phyloP scores from a whole-genome alignment of 345 rosid genomes.

The Euphorbia pulcherrima region DNA sequence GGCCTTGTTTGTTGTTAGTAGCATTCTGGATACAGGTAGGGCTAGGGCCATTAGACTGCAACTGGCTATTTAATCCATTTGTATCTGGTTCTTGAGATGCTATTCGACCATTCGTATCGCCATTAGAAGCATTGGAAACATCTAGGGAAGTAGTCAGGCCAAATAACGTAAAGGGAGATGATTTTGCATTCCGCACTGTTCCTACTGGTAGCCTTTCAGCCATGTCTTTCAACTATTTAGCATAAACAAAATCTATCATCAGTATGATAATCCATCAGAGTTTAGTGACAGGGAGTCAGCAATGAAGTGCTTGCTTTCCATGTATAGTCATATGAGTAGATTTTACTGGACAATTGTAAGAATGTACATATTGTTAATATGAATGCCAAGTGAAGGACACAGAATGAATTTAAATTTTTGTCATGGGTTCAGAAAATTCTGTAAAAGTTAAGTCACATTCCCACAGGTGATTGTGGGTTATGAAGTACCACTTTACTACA shows the following conservation, averaged over 20 bases:
- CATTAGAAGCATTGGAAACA: conserved; percentile 15
- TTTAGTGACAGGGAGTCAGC: background rate
- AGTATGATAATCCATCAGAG: conserved; percentile 14
- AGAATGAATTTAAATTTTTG: background rate
- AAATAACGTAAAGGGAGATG: conserved; percentile 45
- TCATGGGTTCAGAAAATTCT: background rate
- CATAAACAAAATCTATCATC: conserved; percentile 17
- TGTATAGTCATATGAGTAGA: background rate
- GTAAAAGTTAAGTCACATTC: conserved; percentile 1
- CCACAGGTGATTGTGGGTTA: background rate
- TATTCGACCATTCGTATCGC: conserved; percentile 23
- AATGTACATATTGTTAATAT: background rate
- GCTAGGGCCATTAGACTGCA: conserved; percentile 50
- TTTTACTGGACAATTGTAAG: background rate
- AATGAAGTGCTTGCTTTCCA: background rate
- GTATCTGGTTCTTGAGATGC: conserved; percentile 21
- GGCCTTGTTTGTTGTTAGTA: conserved; percentile 48
- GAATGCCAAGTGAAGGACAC: background rate
- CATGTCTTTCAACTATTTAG: conserved; percentile 69
- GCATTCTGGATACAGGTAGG: conserved; percentile 41
- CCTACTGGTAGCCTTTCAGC: conserved; percentile 66
- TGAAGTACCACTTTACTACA: background rate
- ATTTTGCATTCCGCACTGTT: conserved; percentile 19
- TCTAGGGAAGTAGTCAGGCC: conserved; percentile 42
- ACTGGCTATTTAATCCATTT: conserved; percentile 22